These are phyloP conservation scores for Moringa oleifera DNA, from an alignment of 345 rosid species.

Conservation along the genomic window DNA sequence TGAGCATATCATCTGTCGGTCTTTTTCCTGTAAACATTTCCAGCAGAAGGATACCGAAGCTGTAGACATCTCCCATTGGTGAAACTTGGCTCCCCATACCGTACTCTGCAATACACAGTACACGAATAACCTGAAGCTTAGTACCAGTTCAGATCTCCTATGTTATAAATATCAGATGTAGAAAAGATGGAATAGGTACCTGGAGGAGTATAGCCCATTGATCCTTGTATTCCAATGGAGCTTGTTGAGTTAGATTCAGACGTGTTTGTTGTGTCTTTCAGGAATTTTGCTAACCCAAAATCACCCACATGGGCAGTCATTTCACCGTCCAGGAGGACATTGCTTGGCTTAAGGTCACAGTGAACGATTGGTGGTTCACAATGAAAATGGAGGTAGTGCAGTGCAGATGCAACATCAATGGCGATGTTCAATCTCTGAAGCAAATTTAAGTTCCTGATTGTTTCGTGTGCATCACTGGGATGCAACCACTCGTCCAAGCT, in stretches of 20 bases:
- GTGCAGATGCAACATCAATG: conserved; percentile 25
- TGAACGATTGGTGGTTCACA: conserved; percentile 24
- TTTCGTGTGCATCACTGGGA: background rate
- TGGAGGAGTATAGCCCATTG: background rate
- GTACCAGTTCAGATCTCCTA: too few species aligned
- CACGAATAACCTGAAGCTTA: too few species aligned
- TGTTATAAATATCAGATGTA: too few species aligned
- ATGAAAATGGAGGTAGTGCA: conserved; percentile 28
- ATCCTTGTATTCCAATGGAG: background rate
- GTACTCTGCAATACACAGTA: background rate
- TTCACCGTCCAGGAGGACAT: conserved; percentile 21
- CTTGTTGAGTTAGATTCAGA: background rate
- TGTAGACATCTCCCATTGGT: conserved; percentile 11
- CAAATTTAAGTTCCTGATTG: conserved; percentile 4
- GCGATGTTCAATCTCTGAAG: conserved; percentile 25
- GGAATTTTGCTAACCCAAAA: conserved; percentile 27
- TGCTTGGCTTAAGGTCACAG: conserved; percentile 34
- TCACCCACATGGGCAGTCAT: conserved; percentile 29
- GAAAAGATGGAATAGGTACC: too few species aligned
- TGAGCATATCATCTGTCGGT: conserved; percentile 8
- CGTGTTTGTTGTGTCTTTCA: background rate
- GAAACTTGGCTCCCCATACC: conserved; percentile 4
- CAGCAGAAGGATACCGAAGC: background rate
- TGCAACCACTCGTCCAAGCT: conserved; percentile 23
- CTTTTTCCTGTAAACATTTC: conserved; percentile 10